Evolutionary conservation across 208 protist genomes (phyloP).

Genomic region (Wallacemonas sp.): DNA sequence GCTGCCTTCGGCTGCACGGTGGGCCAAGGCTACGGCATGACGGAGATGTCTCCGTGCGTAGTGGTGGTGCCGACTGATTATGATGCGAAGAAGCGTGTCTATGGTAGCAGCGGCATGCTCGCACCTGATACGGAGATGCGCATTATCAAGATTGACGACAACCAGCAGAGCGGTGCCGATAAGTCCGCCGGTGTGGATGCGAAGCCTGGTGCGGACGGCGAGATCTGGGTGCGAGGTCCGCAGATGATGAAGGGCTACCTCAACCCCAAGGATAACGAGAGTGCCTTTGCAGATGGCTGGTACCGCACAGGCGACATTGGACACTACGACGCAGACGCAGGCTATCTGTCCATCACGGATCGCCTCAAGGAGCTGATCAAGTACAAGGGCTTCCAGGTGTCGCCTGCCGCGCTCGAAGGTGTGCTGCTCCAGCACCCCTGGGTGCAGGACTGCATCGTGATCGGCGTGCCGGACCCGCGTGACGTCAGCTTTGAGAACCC

Average conservation of each 20-base stretch:
- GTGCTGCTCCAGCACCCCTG: constrained; percentile 53
- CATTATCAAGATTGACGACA: constrained; percentile 41
- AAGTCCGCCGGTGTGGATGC: constrained; percentile 30
- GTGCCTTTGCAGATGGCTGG: constrained; percentile 62
- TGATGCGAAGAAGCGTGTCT: not conserved
- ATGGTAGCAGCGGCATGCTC: constrained; percentile 18
- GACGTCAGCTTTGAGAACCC: constrained; percentile 65
- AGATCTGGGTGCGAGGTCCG: constrained; percentile 54
- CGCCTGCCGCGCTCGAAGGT: constrained; percentile 79
- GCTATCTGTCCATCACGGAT: constrained; percentile 54
- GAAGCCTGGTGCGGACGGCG: constrained; percentile 70
- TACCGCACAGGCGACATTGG: constrained; percentile 82
- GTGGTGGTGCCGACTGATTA: not conserved
- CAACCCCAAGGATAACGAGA: constrained; percentile 58
- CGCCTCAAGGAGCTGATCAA: constrained; percentile 92
- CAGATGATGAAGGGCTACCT: constrained; percentile 82
- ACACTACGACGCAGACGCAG: constrained; percentile 35
- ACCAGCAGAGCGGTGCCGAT: constrained; percentile 41
- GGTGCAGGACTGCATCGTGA: constrained; percentile 69
- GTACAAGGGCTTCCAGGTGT: constrained; percentile 90
- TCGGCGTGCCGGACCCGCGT: constrained; percentile 52
- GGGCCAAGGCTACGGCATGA: constrained; percentile 79
- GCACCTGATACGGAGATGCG: constrained; percentile 41
- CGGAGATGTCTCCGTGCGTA: constrained; percentile 60
- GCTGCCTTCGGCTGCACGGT: constrained; percentile 18